Percentiles rank a stretch among this genome's conserved stretches.
Conservation (phyloP, 2,329 filamentous ascomycete species). For the Claviceps spartinae region DNA sequence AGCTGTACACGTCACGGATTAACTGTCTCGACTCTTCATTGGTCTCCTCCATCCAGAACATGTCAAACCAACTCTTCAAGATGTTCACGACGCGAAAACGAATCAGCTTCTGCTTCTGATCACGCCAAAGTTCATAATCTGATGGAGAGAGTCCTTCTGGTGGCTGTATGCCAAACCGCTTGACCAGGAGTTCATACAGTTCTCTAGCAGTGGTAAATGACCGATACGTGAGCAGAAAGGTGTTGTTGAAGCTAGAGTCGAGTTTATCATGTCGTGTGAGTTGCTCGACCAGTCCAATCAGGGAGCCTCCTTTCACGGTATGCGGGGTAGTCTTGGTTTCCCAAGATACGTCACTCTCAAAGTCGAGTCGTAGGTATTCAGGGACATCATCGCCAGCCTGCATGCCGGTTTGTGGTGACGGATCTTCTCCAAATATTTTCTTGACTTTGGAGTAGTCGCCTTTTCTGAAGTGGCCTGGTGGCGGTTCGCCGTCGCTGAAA, state of each 20-base stretch:
- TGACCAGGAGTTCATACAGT: conserved; percentile 83
- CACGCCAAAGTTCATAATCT: conserved; percentile 79
- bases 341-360: conserved; percentile 80
- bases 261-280: conserved; percentile 91
- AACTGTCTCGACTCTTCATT: conserved; percentile 73
- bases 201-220: conserved; percentile 88
- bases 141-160: conserved; percentile 62
- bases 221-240: conserved; percentile 89
- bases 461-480: conserved; percentile 39
- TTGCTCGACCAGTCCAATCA: conserved; percentile 84
- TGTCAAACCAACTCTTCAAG: conserved; percentile 95
- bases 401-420: conserved; percentile 32
- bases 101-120: conserved; percentile 91
- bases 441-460: conserved; percentile 50
- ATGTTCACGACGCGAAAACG: conserved; percentile 95
- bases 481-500: conserved; percentile 46
- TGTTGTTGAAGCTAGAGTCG: conserved; percentile 92
- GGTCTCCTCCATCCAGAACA: conserved; percentile 95
- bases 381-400: conserved; percentile 61
- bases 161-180: conserved; percentile 84
- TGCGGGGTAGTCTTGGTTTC: conserved; percentile 67
- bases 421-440: conserved; percentile 54
- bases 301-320: conserved; percentile 74
- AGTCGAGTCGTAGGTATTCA: conserved; percentile 72
- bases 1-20: conserved; percentile 77